Conservation (phyloP, 2,329 filamentous ascomycete species). For the Eutypella sp. region DNA sequence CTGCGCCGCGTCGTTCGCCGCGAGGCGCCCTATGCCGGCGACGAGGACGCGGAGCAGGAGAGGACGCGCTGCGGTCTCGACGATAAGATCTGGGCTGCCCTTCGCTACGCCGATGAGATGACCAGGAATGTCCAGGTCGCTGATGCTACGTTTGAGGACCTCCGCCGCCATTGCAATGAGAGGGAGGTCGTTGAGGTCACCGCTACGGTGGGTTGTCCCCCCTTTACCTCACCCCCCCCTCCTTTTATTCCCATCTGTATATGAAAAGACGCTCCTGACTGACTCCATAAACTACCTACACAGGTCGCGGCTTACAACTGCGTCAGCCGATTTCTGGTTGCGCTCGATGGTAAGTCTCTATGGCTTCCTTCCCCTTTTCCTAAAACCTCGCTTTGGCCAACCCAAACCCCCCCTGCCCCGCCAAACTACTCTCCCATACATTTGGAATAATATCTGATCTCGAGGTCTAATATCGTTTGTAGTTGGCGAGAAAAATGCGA, state of each 20-base stretch:
- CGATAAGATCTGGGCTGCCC: slow-evolving; percentile 60
- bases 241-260: no score
- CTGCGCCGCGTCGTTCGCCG: slow-evolving; percentile 40
- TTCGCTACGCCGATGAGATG: slow-evolving; percentile 79
- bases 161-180: slow-evolving; percentile 61
- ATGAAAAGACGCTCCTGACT: background rate
- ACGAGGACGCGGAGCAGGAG: slow-evolving; percentile 22
- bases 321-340: slow-evolving; percentile 78
- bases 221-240: background rate
- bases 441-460: no score
- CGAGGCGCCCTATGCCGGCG: background rate
- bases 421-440: no score
- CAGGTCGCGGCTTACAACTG: slow-evolving; percentile 74
- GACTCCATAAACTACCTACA: slow-evolving; percentile 1
- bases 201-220: slow-evolving; percentile 51
- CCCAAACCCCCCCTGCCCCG: no score
- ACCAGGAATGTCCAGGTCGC: slow-evolving; percentile 66
- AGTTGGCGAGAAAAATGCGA: slow-evolving; percentile 55
- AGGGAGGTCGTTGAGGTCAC: slow-evolving; percentile 77
- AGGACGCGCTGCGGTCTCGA: slow-evolving; percentile 34
- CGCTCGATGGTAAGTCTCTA: slow-evolving; percentile 61
- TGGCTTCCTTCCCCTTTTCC: background rate
- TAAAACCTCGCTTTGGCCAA: no score
- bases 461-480: slow-evolving; percentile 19
- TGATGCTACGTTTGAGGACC: slow-evolving; percentile 60